Evolutionary conservation across 352 stramenopile genomes (phyloP).

Genomic region (Pythium angustatum): DNA sequence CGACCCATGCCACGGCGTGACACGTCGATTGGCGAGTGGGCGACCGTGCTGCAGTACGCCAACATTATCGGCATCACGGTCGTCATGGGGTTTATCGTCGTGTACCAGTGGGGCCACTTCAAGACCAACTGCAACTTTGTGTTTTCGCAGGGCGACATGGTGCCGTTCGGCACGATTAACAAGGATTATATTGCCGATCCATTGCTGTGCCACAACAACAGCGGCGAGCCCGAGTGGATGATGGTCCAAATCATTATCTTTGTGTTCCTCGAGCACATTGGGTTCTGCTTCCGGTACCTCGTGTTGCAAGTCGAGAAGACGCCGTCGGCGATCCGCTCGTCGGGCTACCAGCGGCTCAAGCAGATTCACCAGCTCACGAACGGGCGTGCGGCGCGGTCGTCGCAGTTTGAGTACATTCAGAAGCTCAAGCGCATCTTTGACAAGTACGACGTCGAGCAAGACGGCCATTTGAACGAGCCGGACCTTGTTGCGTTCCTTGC

Average conservation of each 20-base stretch:
- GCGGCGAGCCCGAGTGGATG: conserved; percentile 44
- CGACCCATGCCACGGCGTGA: conserved; percentile 82
- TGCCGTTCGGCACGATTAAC: conserved; percentile 70
- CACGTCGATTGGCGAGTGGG: conserved; percentile 82
- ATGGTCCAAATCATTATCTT: conserved; percentile 86
- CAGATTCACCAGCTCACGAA: conserved; percentile 77
- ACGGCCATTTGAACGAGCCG: conserved; percentile 65
- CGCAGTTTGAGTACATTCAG: conserved; percentile 85
- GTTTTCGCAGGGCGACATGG: conserved; percentile 68
- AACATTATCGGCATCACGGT: conserved; percentile 87
- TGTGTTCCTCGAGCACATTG: conserved; percentile 78
- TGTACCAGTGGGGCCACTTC: conserved; percentile 87
- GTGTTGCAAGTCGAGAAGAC: conserved; percentile 80
- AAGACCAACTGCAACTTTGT: conserved; percentile 73
- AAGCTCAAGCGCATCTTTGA: conserved; percentile 81
- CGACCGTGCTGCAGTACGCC: conserved; percentile 80
- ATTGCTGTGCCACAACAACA: conserved; percentile 46
- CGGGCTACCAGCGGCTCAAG: conserved; percentile 74
- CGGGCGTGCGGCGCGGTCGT: conserved; percentile 50
- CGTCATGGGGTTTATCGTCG: conserved; percentile 75
- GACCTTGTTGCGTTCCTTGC: conserved; percentile 76
- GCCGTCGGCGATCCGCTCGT: conserved; percentile 69
- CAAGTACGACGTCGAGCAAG: conserved; percentile 65
- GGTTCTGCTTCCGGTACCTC: conserved; percentile 84
- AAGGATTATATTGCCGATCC: conserved; percentile 34